A percentile compares a stretch with the other conserved stretches of the same genome.
These are phyloP conservation scores for Rhizophagus clarus DNA, from an alignment of 192 early-diverging fungal species.

Conservation along the genomic window DNA sequence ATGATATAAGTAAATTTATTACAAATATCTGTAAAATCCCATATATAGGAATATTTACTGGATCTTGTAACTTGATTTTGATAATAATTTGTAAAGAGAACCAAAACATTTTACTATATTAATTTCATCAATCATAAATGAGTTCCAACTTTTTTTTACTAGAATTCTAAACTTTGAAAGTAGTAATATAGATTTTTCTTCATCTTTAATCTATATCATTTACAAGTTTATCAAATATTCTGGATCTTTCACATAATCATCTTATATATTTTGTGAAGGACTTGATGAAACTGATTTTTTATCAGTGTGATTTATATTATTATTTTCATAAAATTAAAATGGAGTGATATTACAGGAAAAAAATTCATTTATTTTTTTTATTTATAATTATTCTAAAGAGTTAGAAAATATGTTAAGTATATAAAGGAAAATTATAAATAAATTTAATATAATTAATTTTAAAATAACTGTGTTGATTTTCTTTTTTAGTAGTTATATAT, in stretches of 20 bases:
- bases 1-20: conserved; percentile 17
- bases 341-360: too few relatives aligned
- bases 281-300: not conserved
- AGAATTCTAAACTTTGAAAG: not conserved
- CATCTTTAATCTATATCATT: conserved; percentile 13
- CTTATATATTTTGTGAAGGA: too few relatives aligned
- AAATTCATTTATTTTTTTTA: too few relatives aligned
- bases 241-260: conserved; percentile 14
- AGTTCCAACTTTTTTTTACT: not conserved
- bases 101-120: conserved; percentile 9
- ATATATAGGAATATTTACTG: conserved; percentile 16
- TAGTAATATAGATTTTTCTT: not conserved
- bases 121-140: conserved; percentile 4
- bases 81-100: not conserved
- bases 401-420: too few relatives aligned
- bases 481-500: too few relatives aligned
- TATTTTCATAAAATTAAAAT: too few relatives aligned
- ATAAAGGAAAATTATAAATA: too few relatives aligned
- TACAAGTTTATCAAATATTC: conserved; percentile 20
- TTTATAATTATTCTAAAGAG: too few relatives aligned
- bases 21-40: not conserved
- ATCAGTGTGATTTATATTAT: not conserved
- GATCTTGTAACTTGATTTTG: not conserved
- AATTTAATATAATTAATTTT: too few relatives aligned
- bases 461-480: too few relatives aligned